Conservation (phyloP, 2,329 filamentous ascomycete genomes). For the Calonectria pseudoturangicola region DNA sequence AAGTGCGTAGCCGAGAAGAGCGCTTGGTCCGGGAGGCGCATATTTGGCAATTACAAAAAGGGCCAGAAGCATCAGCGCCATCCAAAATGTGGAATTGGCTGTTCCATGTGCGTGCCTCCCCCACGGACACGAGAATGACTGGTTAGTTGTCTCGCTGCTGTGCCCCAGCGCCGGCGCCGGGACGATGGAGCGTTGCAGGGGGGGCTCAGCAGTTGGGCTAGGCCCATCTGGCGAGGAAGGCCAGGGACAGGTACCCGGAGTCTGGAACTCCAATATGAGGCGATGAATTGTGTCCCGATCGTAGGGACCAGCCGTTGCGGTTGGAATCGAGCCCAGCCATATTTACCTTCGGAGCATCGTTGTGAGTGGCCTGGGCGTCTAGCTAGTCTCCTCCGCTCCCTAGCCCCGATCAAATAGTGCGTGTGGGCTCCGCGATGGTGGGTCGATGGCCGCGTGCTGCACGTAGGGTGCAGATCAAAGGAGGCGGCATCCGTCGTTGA, state of each 20-base stretch:
- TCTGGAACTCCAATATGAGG: slow-evolving; percentile 11
- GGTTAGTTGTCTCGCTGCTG: slow-evolving; percentile 22
- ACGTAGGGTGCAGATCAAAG: slow-evolving; percentile 50
- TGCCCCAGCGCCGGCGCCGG: slow-evolving; percentile 4
- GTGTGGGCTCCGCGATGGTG: slow-evolving; percentile 27
- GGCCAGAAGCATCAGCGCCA: slow-evolving; percentile 5
- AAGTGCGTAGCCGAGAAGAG: neutral
- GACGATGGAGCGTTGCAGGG: slow-evolving; percentile 1
- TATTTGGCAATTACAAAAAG: slow-evolving; percentile 19
- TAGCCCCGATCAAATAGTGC: slow-evolving; percentile 31
- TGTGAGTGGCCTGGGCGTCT: slow-evolving; percentile 15
- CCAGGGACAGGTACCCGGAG: slow-evolving; percentile 15
- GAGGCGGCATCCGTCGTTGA: neutral
- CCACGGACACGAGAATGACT: slow-evolving; percentile 20
- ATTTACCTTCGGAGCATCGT: neutral
- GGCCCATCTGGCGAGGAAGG: neutral
- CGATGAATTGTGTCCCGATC: slow-evolving; percentile 14
- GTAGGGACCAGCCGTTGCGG: slow-evolving; percentile 17
- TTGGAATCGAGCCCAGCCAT: slow-evolving; percentile 21
- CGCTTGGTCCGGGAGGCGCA: slow-evolving; percentile 1
- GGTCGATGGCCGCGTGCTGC: slow-evolving; percentile 46
- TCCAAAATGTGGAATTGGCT: slow-evolving; percentile 2
- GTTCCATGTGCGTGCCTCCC: neutral
- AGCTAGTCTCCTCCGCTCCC: neutral
- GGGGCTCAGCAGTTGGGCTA: neutral